Evolutionary conservation across 129 eudicot genomes (phyloP).

Genomic region (Gnaphalium uliginosum): DNA sequence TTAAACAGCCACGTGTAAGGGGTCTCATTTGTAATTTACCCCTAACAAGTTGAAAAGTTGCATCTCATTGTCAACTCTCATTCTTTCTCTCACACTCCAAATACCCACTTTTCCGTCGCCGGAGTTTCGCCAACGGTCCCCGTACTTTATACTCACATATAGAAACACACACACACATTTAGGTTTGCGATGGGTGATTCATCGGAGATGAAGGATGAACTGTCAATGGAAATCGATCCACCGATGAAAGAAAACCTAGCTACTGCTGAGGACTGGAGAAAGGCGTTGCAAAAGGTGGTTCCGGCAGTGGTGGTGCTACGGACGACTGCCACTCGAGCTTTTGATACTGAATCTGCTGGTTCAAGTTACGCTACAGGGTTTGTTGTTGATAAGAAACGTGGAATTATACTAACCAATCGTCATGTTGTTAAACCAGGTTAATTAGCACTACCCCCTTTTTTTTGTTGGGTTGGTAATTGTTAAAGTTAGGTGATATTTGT

Average conservation of each 20-base stretch:
- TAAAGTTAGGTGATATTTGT: background rate
- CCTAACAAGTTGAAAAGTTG: background rate
- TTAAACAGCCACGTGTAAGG: background rate
- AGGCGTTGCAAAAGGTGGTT: constrained; percentile 77
- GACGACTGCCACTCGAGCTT: constrained; percentile 85
- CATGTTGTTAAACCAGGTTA: constrained; percentile 96
- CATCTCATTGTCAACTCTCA: too few relatives aligned
- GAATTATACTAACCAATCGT: constrained; percentile 92
- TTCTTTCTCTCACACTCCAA: too few relatives aligned
- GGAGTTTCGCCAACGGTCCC: background rate
- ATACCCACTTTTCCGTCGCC: background rate
- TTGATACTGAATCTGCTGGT: constrained; percentile 93
- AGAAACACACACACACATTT: background rate
- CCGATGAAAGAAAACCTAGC: constrained; percentile 71
- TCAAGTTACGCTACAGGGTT: constrained; percentile 96
- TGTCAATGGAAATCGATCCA: constrained; percentile 87
- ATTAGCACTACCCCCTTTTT: background rate
- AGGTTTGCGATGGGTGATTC: constrained; percentile 33
- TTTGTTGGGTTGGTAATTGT: background rate
- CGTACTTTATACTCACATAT: background rate
- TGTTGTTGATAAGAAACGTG: constrained; percentile 84
- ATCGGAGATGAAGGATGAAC: constrained; percentile 56
- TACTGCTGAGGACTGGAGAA: constrained; percentile 94
- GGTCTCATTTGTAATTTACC: background rate
- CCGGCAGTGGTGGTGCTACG: constrained; percentile 98